Evolutionary conservation across 2,329 filamentous ascomycete genomes (phyloP).

Genomic region (Fusarium sterilihyphosum): DNA sequence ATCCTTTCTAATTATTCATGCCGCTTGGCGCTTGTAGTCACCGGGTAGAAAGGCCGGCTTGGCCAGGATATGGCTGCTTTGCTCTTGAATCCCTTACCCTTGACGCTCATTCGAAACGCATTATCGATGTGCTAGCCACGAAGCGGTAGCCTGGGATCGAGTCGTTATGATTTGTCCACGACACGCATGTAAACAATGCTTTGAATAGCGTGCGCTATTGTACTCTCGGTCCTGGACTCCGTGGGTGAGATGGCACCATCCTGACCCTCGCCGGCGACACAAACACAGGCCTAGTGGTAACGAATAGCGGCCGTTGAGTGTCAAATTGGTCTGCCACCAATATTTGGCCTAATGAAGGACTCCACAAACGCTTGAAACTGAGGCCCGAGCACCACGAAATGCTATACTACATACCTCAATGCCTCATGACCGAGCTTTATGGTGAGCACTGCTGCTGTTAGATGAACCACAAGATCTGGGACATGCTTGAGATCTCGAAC

Average conservation of each 20-base stretch:
- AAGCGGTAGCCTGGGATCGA: conserved; percentile 13
- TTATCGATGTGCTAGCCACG: conserved; percentile 19
- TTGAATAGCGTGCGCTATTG: background rate
- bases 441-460: background rate
- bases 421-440: background rate
- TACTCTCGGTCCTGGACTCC: background rate
- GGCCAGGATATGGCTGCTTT: conserved; percentile 3
- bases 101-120: background rate
- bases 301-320: conserved; percentile 27
- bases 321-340: conserved; percentile 12
- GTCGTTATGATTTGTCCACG: conserved; percentile 17
- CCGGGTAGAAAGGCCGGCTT: conserved; percentile 25
- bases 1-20: background rate
- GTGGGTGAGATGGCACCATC: background rate
- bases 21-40: conserved; percentile 15
- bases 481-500: conserved; percentile 21
- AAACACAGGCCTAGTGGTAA: background rate
- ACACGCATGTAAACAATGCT: background rate
- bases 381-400: background rate
- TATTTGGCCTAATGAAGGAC: background rate
- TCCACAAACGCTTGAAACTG: background rate
- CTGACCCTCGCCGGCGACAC: background rate
- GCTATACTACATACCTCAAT: background rate
- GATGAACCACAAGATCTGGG: background rate
- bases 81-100: background rate